Evolutionary conservation across 2,329 filamentous ascomycete species (phyloP).

Genomic region (Akanthomyces muscarius): DNA sequence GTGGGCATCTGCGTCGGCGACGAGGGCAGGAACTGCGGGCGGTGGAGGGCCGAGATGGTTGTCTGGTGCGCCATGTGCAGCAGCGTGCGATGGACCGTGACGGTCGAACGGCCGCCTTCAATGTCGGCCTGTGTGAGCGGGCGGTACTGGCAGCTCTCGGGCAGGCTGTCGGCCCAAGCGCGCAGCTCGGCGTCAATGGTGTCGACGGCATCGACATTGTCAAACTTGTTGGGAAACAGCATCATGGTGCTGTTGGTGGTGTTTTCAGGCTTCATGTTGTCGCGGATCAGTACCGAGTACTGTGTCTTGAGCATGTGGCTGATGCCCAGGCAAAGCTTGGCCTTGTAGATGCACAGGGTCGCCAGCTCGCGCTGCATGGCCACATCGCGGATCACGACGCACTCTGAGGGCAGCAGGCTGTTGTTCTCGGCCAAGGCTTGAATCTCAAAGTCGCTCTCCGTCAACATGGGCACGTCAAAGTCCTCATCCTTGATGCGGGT

Average conservation of each 20-base stretch:
- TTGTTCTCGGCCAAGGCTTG: constrained; percentile 63
- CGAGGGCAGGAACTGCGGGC: constrained; percentile 82
- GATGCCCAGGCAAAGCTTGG: constrained; percentile 83
- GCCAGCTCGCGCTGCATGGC: constrained; percentile 75
- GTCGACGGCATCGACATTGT: constrained; percentile 76
- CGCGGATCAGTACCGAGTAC: constrained; percentile 84
- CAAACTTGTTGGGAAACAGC: constrained; percentile 84
- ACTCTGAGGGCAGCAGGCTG: constrained; percentile 64
- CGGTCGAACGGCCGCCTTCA: constrained; percentile 55
- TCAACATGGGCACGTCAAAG: constrained; percentile 89
- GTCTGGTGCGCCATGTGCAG: constrained; percentile 94
- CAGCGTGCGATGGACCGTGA: constrained; percentile 73
- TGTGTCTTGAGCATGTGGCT: constrained; percentile 86
- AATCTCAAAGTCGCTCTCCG: constrained; percentile 79
- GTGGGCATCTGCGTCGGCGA: constrained; percentile 51
- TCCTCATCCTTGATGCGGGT: constrained; percentile 91
- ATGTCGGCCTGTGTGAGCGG: constrained; percentile 51
- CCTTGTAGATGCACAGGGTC: constrained; percentile 86
- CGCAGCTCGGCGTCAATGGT: constrained; percentile 75
- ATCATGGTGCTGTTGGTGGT: constrained; percentile 79
- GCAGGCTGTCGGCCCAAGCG: constrained; percentile 71
- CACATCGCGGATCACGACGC: constrained; percentile 65
- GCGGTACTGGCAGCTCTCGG: constrained; percentile 66
- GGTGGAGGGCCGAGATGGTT: constrained; percentile 83
- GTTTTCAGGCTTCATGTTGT: constrained; percentile 72